These are phyloP conservation scores for Malassezia obtusa DNA, from an alignment of 1,284 basidiomycete genomes.

Conservation along the genomic window DNA sequence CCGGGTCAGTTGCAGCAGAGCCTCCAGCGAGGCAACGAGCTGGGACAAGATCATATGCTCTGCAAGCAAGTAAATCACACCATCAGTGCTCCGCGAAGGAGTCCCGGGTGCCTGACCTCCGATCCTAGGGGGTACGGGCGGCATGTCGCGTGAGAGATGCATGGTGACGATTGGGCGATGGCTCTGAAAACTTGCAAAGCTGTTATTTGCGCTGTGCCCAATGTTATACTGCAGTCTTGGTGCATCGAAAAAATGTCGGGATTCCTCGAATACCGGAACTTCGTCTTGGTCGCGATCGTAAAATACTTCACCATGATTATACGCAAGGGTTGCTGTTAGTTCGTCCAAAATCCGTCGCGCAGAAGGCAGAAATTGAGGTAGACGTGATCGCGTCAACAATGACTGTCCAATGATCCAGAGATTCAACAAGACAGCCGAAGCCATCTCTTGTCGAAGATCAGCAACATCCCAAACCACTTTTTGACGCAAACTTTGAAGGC, in stretches of 20 bases:
- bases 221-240: conserved; percentile 4
- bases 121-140: not conserved
- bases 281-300: not conserved
- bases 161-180: not conserved
- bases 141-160: not conserved
- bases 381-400: conserved; percentile 49
- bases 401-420: conserved; percentile 51
- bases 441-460: conserved; percentile 50
- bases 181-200: not conserved
- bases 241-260: conserved; percentile 34
- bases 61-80: conserved; percentile 34
- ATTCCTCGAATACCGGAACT: conserved; percentile 17
- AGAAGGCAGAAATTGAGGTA: conserved; percentile 52
- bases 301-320: conserved; percentile 14
- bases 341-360: conserved; percentile 46
- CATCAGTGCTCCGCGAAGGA: conserved; percentile 11
- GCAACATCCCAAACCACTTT: conserved; percentile 51
- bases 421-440: conserved; percentile 50
- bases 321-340: conserved; percentile 27
- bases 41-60: conserved; percentile 37
- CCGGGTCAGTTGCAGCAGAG: conserved; percentile 26
- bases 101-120: not conserved
- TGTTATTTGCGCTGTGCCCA: not conserved
- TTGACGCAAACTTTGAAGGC: conserved; percentile 39
- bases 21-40: conserved; percentile 27